Base-by-base conservation (phyloP, 2,329 filamentous ascomycete species). In the Ramularia endophylla region DNA sequence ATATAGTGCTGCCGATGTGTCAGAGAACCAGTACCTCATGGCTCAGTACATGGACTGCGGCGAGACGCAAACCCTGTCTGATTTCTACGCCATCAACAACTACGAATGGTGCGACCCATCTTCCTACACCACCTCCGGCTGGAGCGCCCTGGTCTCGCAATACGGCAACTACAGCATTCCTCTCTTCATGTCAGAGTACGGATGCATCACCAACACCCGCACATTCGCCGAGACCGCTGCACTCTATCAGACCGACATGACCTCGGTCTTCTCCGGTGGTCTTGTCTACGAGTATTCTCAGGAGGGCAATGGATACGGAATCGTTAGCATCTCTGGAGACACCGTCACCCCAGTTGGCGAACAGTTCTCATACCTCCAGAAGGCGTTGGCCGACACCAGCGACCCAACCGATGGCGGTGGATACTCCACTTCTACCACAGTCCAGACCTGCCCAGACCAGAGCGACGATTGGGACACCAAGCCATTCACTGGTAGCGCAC, bases 1-100 rank as follows among this genome's bases (percentile, higher is more conserved):
- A 31, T 89, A 89, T 71, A 86, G 82, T 6, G 84, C 85, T 44
- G 88, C 87, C 44, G 88, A 94, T 66, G 84, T 94, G 40, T 74
- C 83, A 38, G 72, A 78, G 56, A 94, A 92, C 73, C 85, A 87
- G 57, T 78, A 85, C 68, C 77, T 94, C 69, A 87, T 87, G 62
- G 87, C 87, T 32, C 62, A 82, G 38, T 95, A 94, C 75, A 87
- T 95, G 80, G 94, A 94, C 77, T 95, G 88, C 61, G 88, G 88
- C 47, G 45, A 48, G 9, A 69, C 76, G 34, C 84, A 89, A 29
- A 78, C 82, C 67, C 81, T 87, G 52, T 85, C 81, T 54, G 88
- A 94, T 66, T 90, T 90, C 71, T 89, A 88, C 58, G 85, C 82
- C 50, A 87, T 88, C 68, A 90, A 90, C 68, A 85, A 89, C 67